Percentiles rank a stretch among this genome's conserved stretches.
These are phyloP conservation scores for barrel medic (Medicago truncatula) DNA, from an alignment of 306 rosid genomes.

Conservation along the genomic window MtrunA17r5.0-ANR NC_053042.1:18865001-18865500, in stretches of 20 bases:
- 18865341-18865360: constrained; percentile 82
- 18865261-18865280: constrained; percentile 87
- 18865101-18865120: constrained; percentile 21
- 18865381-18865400: constrained; percentile 4
- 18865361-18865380: constrained; percentile 17
- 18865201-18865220: constrained; percentile 8
- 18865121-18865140: constrained; percentile 22
- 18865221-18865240: constrained; percentile 46
- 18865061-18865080: not conserved
- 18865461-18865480: constrained; percentile 7
- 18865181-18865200: constrained; percentile 16
- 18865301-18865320: constrained; percentile 93
- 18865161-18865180: not conserved
- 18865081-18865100: constrained; percentile 14
- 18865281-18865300: constrained; percentile 90
- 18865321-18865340: constrained; percentile 93
- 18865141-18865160: constrained; percentile 4
- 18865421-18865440: not conserved
- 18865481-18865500: constrained; percentile 4
- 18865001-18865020: not conserved
- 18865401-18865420: not conserved
- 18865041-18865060: not conserved
- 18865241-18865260: constrained; percentile 93
- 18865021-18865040: not conserved
- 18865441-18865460: not conserved